Percentiles rank a stretch among this genome's conserved stretches.
Conservation (phyloP, 768 basidiomycete genomes). For the Suillus spraguei region DNA sequence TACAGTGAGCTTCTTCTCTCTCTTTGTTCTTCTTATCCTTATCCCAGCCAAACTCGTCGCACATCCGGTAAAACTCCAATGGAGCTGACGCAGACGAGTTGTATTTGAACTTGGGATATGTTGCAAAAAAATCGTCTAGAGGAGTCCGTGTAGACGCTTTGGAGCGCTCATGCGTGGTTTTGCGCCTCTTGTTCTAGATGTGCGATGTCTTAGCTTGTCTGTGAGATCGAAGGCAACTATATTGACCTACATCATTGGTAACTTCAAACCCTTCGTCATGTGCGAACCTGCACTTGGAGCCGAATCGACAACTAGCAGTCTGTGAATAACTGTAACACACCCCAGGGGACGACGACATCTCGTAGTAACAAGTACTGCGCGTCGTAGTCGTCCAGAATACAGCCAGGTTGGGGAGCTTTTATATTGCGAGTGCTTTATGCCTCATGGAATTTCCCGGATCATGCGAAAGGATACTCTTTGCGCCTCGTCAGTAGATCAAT, state of each 20-base stretch:
- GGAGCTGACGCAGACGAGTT: constrained; percentile 16
- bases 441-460: not conserved
- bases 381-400: not conserved
- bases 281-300: constrained; percentile 2
- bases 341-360: not conserved
- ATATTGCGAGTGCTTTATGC: not conserved
- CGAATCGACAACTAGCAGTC: constrained; percentile 2
- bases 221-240: not conserved
- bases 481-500: not conserved
- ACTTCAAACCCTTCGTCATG: not conserved
- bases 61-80: constrained; percentile 24
- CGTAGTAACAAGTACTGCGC: not conserved
- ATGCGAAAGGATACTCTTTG: not conserved
- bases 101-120: constrained; percentile 24
- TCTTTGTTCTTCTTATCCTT: not conserved
- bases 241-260: not conserved
- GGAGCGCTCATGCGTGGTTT: not conserved
- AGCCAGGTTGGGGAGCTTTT: not conserved
- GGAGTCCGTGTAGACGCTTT: constrained; percentile 9
- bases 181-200: not conserved
- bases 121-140: constrained; percentile 29
- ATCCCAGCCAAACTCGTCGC: constrained; percentile 10
- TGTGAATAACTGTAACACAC: constrained; percentile 2
- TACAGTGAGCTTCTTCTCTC: not conserved
- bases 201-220: not conserved